Base-by-base conservation (phyloP, 1,139 yeast species). In the Taiozyma sp. region DNA sequence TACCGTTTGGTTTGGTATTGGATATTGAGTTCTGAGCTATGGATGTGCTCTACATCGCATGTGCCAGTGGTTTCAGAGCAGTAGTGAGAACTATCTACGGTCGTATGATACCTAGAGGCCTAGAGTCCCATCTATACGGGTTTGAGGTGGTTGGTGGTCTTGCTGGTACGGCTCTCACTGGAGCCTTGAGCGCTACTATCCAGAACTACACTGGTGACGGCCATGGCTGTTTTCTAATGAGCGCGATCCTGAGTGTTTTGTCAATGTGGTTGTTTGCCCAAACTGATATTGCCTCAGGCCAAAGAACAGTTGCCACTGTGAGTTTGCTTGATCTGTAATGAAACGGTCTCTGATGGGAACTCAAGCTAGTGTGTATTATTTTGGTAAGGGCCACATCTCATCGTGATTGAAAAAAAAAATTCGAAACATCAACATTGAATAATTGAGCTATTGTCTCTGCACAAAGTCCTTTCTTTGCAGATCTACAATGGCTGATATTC, bases 141-240 rank as follows among this genome's bases (percentile, higher is more conserved):
- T 10, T 46, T 23, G 48, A 46, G 14, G 42, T 46, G 8, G 16
- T 46, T 3, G 48, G 48, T 22, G 48, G 48, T 5, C 41, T 46
- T 19, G 28, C 41, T 30, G 45, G 44, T 19, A 46, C 45, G 3
- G 22, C 39, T 16, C 9, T 46, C 14, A 16, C 44, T 8, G 44
- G 48, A 9, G 14, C 40, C 8, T 8, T 45, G 8, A 45, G 43
- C 22, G 48, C 36, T 4, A 13, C 19, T 3, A 16, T 43, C 16
- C 43, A 40, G 16, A 40, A 40, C 16, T 12, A 40, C 2, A 22
- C 28, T 10, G n/a, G 16, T 23, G 43, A 40, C 16, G 43, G 43
- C 27, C 43, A 40, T 23, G 43, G 43, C n/a, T 40, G 43, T 23
- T 23, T 40, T 9, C 10, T 40, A 8, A 13, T 40, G 16, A 23